Evolutionary conservation across 1,284 basidiomycete genomes (phyloP).

Genomic region (Cystobasidium pallidum): DNA sequence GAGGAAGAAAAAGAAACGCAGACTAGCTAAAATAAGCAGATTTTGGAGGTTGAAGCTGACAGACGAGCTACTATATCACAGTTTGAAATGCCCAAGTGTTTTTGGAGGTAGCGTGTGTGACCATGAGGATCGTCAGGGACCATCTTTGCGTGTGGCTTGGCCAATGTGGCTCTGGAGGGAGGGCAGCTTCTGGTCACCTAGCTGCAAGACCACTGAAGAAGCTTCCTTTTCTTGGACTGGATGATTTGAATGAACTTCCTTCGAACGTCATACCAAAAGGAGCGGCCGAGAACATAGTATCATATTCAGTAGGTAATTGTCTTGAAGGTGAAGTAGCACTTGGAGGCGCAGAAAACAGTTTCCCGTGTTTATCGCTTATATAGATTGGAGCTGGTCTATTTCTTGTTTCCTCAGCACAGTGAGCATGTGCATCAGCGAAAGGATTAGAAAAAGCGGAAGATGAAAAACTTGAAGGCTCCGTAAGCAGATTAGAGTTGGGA

Average conservation of each 20-base stretch:
- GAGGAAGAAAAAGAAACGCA: background rate
- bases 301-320: constrained; percentile 26
- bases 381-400: constrained; percentile 26
- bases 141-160: no score
- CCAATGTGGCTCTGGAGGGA: no score
- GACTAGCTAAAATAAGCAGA: background rate
- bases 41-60: background rate
- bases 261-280: constrained; percentile 37
- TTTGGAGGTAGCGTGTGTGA: no score
- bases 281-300: constrained; percentile 30
- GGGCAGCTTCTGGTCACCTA: background rate
- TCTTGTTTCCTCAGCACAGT: background rate
- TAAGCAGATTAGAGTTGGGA: background rate
- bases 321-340: constrained; percentile 33
- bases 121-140: no score
- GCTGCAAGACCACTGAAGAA: constrained; percentile 28
- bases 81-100: no score
- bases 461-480: background rate
- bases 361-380: background rate
- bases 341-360: constrained; percentile 17
- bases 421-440: background rate
- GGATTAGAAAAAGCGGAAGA: background rate
- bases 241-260: background rate
- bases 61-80: no score
- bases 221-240: constrained; percentile 19